Conservation (phyloP, 176 grass and related monocot genomes). For the Dactylis glomerata region DNA sequence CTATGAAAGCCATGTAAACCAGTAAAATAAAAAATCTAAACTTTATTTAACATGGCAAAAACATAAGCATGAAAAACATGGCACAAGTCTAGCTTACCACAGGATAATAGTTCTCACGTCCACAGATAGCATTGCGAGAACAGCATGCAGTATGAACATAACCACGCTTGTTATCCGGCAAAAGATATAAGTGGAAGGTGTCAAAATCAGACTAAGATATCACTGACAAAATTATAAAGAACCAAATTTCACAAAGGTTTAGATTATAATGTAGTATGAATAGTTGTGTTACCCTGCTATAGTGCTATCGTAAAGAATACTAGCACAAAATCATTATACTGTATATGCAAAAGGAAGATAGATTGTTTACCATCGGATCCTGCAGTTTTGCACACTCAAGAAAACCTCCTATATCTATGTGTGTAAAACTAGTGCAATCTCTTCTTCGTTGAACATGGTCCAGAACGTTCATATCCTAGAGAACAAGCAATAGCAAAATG, state of each 20-base stretch:
- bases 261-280: not conserved
- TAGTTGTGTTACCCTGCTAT: not conserved
- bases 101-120: conserved; percentile 20
- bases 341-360: not conserved
- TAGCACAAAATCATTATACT: not conserved
- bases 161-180: not conserved
- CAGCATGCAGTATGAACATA: not conserved
- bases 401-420: not conserved
- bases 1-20: conserved; percentile 16
- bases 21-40: not conserved
- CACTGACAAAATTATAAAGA: not conserved
- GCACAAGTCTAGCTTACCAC: conserved; percentile 28
- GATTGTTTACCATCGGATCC: not conserved
- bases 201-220: not conserved
- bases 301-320: not conserved
- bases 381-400: not conserved
- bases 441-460: not conserved
- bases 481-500: not conserved
- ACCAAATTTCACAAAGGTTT: not conserved
- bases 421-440: not conserved
- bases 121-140: not conserved
- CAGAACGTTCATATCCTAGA: not conserved
- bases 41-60: not conserved
- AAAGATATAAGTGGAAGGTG: not conserved
- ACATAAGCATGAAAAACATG: not conserved